Conservation (phyloP, 2,329 filamentous ascomycete genomes). For the Fusarium tupiense region DNA sequence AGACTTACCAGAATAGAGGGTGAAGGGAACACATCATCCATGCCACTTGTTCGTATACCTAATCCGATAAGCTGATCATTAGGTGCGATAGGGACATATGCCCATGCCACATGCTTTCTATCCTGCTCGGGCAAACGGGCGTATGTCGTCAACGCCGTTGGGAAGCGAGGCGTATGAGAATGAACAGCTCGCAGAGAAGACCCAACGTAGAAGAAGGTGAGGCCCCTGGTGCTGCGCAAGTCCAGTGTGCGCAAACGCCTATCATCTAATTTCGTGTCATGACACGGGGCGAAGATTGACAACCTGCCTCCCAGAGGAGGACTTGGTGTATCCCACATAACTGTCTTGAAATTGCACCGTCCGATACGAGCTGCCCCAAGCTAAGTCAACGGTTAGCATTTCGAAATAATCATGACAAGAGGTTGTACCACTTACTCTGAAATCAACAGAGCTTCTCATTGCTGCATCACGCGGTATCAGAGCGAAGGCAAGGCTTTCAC, state of each 20-base stretch:
- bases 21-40: background rate
- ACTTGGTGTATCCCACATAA: background rate
- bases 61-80: background rate
- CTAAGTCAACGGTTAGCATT: background rate
- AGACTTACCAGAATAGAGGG: background rate
- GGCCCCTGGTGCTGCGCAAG: background rate
- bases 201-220: background rate
- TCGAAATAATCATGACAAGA: background rate
- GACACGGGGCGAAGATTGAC: background rate
- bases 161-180: background rate
- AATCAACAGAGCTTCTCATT: background rate
- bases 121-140: background rate
- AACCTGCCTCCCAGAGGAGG: background rate
- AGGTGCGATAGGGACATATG: background rate
- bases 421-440: background rate
- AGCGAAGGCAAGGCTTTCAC: background rate
- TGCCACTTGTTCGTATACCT: background rate
- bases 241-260: background rate
- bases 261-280: background rate
- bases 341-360: background rate
- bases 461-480: background rate
- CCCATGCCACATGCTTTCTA: background rate
- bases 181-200: background rate
- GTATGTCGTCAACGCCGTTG: background rate
- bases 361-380: background rate